Evolutionary conservation across 805 yeast species (phyloP).

Genomic region (Sugiyamaella smithiae): DNA sequence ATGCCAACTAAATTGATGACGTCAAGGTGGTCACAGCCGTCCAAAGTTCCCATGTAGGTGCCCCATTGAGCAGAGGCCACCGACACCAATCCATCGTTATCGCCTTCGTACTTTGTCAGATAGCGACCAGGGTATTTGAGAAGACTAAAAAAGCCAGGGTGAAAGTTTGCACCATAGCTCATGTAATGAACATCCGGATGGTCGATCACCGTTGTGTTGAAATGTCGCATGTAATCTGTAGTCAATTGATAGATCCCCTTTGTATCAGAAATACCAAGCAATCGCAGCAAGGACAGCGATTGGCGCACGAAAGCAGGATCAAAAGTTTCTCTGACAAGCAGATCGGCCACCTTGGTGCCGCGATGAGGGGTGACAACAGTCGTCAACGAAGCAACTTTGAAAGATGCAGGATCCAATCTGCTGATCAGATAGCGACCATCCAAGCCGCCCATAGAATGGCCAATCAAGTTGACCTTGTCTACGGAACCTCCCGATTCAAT

Average conservation of each 20-base stretch:
- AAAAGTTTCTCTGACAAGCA: slow-evolving; percentile 40
- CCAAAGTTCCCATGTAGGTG: slow-evolving; percentile 69
- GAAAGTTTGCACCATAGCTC: slow-evolving; percentile 77
- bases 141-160: slow-evolving; percentile 59
- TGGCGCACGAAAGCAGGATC: not conserved
- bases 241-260: slow-evolving; percentile 64
- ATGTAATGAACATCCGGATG: slow-evolving; percentile 66
- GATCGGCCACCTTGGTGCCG: slow-evolving; percentile 83
- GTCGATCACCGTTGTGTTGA: slow-evolving; percentile 53
- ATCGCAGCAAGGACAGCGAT: slow-evolving; percentile 15
- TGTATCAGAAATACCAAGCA: slow-evolving; percentile 26
- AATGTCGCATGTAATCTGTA: slow-evolving; percentile 46
- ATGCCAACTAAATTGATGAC: slow-evolving; percentile 63
- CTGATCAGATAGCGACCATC: slow-evolving; percentile 78
- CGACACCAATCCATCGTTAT: slow-evolving; percentile 85
- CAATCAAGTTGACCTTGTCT: slow-evolving; percentile 63
- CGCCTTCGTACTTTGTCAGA: slow-evolving; percentile 49
- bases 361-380: slow-evolving; percentile 87
- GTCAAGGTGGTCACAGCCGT: slow-evolving; percentile 80
- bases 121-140: slow-evolving; percentile 65
- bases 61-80: slow-evolving; percentile 83
- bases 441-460: slow-evolving; percentile 94
- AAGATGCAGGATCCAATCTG: slow-evolving; percentile 44
- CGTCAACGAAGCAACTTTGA: slow-evolving; percentile 68
- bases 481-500: slow-evolving; percentile 35